phyloP scores from a whole-genome alignment of 1,284 basidiomycete species.

The Boletellus deceptivus region DNA sequence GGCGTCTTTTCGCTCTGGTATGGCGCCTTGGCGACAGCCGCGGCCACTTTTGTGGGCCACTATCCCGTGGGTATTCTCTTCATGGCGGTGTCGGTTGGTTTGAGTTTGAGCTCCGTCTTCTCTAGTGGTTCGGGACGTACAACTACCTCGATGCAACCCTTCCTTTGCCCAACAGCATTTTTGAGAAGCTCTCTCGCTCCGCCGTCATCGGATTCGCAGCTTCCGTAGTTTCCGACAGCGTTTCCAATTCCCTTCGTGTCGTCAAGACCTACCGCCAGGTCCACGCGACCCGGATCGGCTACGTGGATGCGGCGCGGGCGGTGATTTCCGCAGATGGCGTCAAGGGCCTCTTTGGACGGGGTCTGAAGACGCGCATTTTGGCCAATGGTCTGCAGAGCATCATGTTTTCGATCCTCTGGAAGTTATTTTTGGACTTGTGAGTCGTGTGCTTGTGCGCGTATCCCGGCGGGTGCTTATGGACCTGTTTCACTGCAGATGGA shows the following conservation, averaged over 20 bases:
- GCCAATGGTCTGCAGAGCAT: conserved; percentile 86
- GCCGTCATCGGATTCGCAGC: conserved; percentile 87
- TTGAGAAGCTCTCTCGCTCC: conserved; percentile 67
- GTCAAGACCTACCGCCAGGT: conserved; percentile 92
- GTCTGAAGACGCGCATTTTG: conserved; percentile 78
- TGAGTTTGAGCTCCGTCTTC: neutral
- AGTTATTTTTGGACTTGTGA: conserved; percentile 79
- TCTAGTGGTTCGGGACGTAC: conserved; percentile 78
- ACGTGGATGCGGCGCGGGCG: conserved; percentile 63
- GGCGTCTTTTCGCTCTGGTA: conserved; percentile 83
- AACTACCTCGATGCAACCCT: conserved; percentile 71
- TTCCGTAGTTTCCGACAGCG: conserved; percentile 76
- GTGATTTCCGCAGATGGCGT: conserved; percentile 68
- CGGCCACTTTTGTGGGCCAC: conserved; percentile 88
- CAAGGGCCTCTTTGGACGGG: conserved; percentile 72
- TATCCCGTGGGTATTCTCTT: conserved; percentile 55
- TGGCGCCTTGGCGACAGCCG: conserved; percentile 84
- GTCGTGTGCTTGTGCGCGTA: conserved; percentile 28
- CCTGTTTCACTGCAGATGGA: neutral
- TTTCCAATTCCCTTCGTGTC: conserved; percentile 86
- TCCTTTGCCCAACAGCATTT: conserved; percentile 52
- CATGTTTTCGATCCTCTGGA: conserved; percentile 85
- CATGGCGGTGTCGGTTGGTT: neutral
- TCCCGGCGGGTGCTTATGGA: neutral
- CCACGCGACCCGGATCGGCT: conserved; percentile 74